Evolutionary conservation across 2,329 filamentous ascomycete genomes (phyloP).

Genomic region (Epichloe gansuensis): DNA sequence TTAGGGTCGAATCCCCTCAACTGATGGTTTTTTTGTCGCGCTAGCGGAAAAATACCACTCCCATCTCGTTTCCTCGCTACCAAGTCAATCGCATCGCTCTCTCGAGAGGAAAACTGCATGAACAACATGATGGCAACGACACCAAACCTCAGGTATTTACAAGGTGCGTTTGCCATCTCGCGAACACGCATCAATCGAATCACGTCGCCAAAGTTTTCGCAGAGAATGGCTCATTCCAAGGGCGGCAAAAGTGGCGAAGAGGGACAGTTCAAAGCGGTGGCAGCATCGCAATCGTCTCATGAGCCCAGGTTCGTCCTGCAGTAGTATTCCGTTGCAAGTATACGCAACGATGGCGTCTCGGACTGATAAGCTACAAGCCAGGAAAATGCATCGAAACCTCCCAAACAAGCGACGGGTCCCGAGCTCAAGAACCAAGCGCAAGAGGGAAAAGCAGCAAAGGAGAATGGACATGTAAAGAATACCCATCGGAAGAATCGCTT

Average conservation of each 20-base stretch:
- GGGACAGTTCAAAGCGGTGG: not conserved
- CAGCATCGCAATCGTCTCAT: not conserved
- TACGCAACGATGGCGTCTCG: not conserved
- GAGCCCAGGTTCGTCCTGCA: not conserved
- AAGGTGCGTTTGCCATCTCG: not conserved
- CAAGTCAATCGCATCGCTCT: not conserved
- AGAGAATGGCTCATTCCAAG: not conserved
- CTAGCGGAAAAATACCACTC: not conserved
- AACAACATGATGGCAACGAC: not conserved
- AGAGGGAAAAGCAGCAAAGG: not conserved
- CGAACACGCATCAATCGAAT: not conserved
- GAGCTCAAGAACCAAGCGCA: not conserved
- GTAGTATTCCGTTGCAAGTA: not conserved
- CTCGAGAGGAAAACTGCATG: not conserved
- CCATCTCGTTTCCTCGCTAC: not conserved
- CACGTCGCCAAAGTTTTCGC: not conserved
- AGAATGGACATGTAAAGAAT: too few species aligned
- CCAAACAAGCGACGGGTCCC: not conserved
- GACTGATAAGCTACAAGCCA: not conserved
- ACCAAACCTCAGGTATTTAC: not conserved
- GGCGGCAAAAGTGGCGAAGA: not conserved
- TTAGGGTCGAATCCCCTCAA: not conserved
- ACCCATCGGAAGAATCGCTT: too few species aligned
- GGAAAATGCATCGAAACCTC: constrained; percentile 1
- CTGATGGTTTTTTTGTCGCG: not conserved